Evolutionary conservation across 2,329 filamentous ascomycete genomes (phyloP).

Genomic region (Harringtonia lauricola): DNA sequence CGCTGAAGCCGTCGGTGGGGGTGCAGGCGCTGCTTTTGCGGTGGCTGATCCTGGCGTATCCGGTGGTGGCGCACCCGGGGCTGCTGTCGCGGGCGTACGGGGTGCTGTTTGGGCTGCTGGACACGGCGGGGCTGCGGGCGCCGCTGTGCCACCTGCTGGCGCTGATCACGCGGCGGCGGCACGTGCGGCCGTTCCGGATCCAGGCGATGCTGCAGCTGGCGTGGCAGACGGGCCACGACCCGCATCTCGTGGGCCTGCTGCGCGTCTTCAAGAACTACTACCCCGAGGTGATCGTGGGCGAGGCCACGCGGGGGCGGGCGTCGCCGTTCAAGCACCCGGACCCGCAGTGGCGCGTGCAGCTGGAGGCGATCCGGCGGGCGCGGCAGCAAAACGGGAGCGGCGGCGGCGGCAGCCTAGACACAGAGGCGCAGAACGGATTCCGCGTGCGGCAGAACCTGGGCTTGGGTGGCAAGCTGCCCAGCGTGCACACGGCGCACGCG

Average conservation of each 20-base stretch:
- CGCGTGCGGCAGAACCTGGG: slow-evolving; percentile 38
- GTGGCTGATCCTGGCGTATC: slow-evolving; percentile 71
- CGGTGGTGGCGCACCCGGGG: slow-evolving; percentile 44
- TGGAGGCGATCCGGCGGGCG: slow-evolving; percentile 54
- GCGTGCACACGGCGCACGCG: slow-evolving; percentile 63
- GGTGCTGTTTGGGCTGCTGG: slow-evolving; percentile 69
- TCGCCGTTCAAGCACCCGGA: slow-evolving; percentile 65
- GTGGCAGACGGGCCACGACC: slow-evolving; percentile 58
- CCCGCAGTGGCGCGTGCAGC: slow-evolving; percentile 57
- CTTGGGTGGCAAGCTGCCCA: slow-evolving; percentile 40
- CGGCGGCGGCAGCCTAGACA: slow-evolving; percentile 11
- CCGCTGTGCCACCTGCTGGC: slow-evolving; percentile 68
- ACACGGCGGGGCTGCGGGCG: slow-evolving; percentile 62
- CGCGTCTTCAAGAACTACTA: slow-evolving; percentile 87
- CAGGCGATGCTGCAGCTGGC: slow-evolving; percentile 57
- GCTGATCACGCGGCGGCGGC: slow-evolving; percentile 66
- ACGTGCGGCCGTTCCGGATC: slow-evolving; percentile 76
- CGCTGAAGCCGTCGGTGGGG: slow-evolving; percentile 59
- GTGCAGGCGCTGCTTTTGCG: slow-evolving; percentile 62
- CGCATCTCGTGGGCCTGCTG: slow-evolving; percentile 60
- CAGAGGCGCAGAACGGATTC: slow-evolving; percentile 40
- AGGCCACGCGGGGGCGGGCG: slow-evolving; percentile 48
- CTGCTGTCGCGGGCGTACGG: slow-evolving; percentile 60
- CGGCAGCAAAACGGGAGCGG: slow-evolving; percentile 33
- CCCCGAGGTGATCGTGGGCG: slow-evolving; percentile 74